Conservation (phyloP, 2,329 filamentous ascomycete species). For the Colletotrichum lini region DNA sequence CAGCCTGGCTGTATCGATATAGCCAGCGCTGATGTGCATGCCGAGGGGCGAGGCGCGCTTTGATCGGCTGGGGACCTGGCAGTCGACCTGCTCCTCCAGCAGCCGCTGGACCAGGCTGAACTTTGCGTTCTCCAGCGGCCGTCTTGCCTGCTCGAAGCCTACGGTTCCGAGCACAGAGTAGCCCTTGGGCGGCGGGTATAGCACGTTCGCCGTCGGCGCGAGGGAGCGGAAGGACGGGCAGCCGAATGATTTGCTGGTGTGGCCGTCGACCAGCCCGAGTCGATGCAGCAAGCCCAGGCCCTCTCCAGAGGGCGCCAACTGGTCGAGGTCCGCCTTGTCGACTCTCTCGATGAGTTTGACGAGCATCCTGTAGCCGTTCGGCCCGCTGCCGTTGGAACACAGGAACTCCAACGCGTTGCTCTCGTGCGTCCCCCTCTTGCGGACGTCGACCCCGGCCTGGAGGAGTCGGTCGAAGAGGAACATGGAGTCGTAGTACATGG, state of each 20-base stretch:
- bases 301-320: neutral
- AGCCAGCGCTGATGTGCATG: neutral
- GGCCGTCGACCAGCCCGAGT: neutral
- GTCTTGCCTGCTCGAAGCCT: neutral
- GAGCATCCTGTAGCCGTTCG: slow-evolving; percentile 12
- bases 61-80: neutral
- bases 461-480: slow-evolving; percentile 15
- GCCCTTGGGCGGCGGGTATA: neutral
- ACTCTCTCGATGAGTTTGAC: slow-evolving; percentile 3
- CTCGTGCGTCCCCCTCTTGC: neutral
- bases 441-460: neutral
- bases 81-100: neutral
- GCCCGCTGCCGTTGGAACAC: neutral
- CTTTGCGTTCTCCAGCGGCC: neutral
- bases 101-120: neutral
- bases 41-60: neutral
- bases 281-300: neutral
- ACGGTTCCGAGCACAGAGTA: neutral
- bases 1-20: slow-evolving; percentile 2
- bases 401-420: slow-evolving; percentile 2
- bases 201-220: neutral
- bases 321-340: neutral
- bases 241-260: no score
- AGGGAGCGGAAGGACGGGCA: neutral
- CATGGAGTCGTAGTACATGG: slow-evolving; percentile 12